Evolutionary conservation across 805 yeast species (phyloP).

Genomic region (Clavispora asparagi): DNA sequence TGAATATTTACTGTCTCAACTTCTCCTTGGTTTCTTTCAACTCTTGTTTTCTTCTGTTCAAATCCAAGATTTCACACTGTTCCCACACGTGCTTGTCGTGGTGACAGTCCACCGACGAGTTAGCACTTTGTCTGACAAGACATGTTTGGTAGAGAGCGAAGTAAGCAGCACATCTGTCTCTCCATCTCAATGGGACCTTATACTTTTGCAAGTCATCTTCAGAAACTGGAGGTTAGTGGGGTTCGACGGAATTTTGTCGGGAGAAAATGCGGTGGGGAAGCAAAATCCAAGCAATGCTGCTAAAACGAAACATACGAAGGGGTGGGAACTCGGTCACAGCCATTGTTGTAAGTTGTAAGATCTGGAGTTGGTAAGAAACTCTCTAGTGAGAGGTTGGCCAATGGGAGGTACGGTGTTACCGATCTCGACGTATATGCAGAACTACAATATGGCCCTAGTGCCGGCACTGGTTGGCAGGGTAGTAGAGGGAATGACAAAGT

Average conservation of each 20-base stretch:
- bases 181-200: slow-evolving; percentile 70
- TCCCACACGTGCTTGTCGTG: slow-evolving; percentile 82
- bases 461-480: neutral
- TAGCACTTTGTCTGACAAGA: slow-evolving; percentile 40
- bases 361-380: neutral
- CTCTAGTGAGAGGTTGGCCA: slow-evolving; percentile 10
- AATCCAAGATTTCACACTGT: slow-evolving; percentile 78
- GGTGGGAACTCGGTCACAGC: slow-evolving; percentile 18
- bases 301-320: slow-evolving; percentile 13
- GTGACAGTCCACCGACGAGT: slow-evolving; percentile 50
- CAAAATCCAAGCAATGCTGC: too few relatives aligned
- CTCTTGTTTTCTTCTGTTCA: slow-evolving; percentile 73
- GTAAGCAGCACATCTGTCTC: slow-evolving; percentile 76
- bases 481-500: neutral
- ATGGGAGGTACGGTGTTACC: slow-evolving; percentile 14
- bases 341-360: slow-evolving; percentile 6
- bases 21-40: slow-evolving; percentile 50
- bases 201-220: slow-evolving; percentile 80
- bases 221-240: slow-evolving; percentile 45
- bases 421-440: slow-evolving; percentile 1
- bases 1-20: slow-evolving; percentile 15
- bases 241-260: neutral
- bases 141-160: slow-evolving; percentile 41
- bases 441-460: neutral
- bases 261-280: neutral